These are phyloP conservation scores for Cryptococcus deneoformans DNA, from an alignment of 1,284 basidiomycete genomes.

Conservation along the genomic window DNA sequence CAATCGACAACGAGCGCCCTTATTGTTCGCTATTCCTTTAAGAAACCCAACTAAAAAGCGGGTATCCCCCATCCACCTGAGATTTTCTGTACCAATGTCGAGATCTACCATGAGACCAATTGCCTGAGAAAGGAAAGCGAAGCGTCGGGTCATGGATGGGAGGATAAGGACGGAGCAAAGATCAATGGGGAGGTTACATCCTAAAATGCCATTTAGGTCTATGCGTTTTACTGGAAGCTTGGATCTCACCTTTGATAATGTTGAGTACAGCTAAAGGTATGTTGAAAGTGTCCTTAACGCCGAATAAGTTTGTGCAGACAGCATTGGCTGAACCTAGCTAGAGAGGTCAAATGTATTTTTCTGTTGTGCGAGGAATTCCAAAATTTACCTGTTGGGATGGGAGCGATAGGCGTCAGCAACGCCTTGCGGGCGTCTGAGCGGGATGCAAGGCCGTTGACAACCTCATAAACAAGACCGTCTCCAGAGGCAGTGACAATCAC, in stretches of 20 bases:
- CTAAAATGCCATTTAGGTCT: constrained; percentile 41
- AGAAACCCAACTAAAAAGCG: constrained; percentile 84
- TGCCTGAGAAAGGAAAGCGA: constrained; percentile 85
- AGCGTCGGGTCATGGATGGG: constrained; percentile 48
- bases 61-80: constrained; percentile 90
- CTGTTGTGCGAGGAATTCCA: not conserved
- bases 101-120: constrained; percentile 90
- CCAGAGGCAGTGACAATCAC: constrained; percentile 82
- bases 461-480: constrained; percentile 85
- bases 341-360: not conserved
- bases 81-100: constrained; percentile 76
- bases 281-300: constrained; percentile 64
- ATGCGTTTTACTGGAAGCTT: not conserved
- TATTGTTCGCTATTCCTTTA: constrained; percentile 66
- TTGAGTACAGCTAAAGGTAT: constrained; percentile 73
- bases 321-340: constrained; percentile 49
- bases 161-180: constrained; percentile 65
- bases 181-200: constrained; percentile 71
- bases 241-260: constrained; percentile 71
- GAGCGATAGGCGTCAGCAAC: constrained; percentile 71
- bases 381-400: constrained; percentile 77
- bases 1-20: constrained; percentile 66
- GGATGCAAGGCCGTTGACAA: constrained; percentile 85
- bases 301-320: constrained; percentile 48
- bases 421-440: constrained; percentile 68